Evolutionary conservation across 805 yeast genomes (phyloP).

Genomic region (Saccharomyces kudriavzevii): DNA sequence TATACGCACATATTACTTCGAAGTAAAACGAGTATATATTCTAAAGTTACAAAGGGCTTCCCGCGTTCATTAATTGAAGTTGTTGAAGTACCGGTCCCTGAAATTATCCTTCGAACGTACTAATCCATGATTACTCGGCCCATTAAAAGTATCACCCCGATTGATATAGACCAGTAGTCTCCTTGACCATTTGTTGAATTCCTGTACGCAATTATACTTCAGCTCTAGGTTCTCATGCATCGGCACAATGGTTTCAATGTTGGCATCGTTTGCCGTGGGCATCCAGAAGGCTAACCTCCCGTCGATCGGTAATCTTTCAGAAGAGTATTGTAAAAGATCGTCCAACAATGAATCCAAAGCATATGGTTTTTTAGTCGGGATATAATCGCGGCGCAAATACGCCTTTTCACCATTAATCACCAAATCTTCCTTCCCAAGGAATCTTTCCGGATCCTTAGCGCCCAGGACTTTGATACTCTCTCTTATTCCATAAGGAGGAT

Average conservation of each 20-base stretch:
- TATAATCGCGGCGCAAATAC: conserved; percentile 67
- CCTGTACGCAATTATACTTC: conserved; percentile 71
- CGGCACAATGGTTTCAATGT: conserved; percentile 61
- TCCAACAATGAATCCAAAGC: conserved; percentile 68
- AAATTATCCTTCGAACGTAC: conserved; percentile 49
- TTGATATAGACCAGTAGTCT: conserved; percentile 74
- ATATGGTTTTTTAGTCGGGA: conserved; percentile 89
- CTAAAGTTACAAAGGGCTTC: conserved; percentile 1
- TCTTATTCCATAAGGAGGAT: conserved; percentile 96
- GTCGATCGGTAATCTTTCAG: conserved; percentile 57
- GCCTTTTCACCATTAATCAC: conserved; percentile 77
- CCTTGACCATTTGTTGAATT: conserved; percentile 89
- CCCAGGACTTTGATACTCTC: conserved; percentile 94
- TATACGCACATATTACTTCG: background rate
- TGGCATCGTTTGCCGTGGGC: conserved; percentile 92
- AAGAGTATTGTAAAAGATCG: conserved; percentile 68
- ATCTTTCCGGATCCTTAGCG: conserved; percentile 58
- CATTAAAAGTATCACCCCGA: conserved; percentile 46
- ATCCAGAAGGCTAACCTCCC: conserved; percentile 94
- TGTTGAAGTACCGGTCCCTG: conserved; percentile 67
- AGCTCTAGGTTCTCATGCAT: conserved; percentile 67
- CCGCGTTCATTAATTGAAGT: conserved; percentile 37
- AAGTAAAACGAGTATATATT: background rate
- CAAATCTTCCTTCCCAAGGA: conserved; percentile 62
- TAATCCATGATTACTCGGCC: conserved; percentile 37